Percentiles rank a stretch among this genome's conserved stretches.
Conservation (phyloP, 805 yeast species). For the Pichia ethanolica region DNA sequence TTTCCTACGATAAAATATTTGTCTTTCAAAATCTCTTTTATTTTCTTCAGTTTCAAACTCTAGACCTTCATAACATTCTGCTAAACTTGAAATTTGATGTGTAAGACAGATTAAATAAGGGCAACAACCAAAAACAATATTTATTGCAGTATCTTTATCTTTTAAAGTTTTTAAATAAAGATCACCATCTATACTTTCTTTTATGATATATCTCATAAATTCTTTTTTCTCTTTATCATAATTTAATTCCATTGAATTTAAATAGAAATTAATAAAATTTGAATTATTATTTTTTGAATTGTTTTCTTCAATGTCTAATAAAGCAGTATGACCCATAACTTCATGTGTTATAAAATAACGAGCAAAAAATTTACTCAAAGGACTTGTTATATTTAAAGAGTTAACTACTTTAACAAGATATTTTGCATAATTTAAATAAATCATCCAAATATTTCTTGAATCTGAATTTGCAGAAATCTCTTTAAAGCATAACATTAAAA, state of each 20-base stretch:
- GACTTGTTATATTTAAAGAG: slow-evolving; percentile 12
- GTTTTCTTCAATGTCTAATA: not conserved
- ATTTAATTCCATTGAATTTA: too few species aligned
- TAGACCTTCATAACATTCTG: slow-evolving; percentile 30
- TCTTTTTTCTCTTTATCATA: not conserved
- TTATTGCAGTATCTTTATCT: slow-evolving; percentile 22
- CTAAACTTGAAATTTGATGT: slow-evolving; percentile 31
- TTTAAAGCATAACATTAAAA: slow-evolving; percentile 33
- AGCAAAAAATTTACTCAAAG: slow-evolving; percentile 30
- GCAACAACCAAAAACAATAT: slow-evolving; percentile 33
- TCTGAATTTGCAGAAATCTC: slow-evolving; percentile 35
- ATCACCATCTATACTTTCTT: not conserved
- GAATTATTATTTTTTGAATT: not conserved
- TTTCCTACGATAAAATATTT: slow-evolving; percentile 23
- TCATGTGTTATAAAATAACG: slow-evolving; percentile 36
- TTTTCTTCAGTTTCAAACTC: slow-evolving; percentile 19
- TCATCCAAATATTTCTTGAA: slow-evolving; percentile 31
- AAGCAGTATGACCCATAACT: slow-evolving; percentile 37
- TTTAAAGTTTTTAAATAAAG: not conserved
- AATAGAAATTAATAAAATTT: not conserved
- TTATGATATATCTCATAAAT: not conserved
- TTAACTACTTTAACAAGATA: slow-evolving; percentile 25
- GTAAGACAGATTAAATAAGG: slow-evolving; percentile 31
- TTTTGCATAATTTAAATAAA: slow-evolving; percentile 32
- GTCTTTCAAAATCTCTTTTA: slow-evolving; percentile 12